phyloP scores from a whole-genome alignment of 768 basidiomycete genomes.

The Hygrocybe coccinea region DNA sequence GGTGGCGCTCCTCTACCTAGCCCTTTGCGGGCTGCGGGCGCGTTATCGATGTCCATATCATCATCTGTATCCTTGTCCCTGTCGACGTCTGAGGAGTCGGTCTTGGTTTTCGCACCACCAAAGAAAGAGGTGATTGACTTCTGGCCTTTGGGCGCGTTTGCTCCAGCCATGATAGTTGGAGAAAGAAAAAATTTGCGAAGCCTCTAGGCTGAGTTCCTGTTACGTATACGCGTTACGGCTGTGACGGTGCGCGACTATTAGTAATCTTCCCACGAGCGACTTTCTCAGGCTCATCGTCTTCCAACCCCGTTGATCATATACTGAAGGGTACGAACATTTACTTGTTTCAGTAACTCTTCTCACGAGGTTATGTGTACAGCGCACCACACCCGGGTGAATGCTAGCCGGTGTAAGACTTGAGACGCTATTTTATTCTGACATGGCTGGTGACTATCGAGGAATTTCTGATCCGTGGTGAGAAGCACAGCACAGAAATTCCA shows the following conservation, averaged over 20 bases:
- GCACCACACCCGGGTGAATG: too few relatives aligned
- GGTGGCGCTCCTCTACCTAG: slow-evolving; percentile 23
- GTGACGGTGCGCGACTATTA: slow-evolving; percentile 36
- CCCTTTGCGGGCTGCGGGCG: background rate
- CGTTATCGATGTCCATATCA: slow-evolving; percentile 19
- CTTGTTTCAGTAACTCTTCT: too few relatives aligned
- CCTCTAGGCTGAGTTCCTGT: too few relatives aligned
- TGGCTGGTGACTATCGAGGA: too few relatives aligned
- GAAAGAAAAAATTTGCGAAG: slow-evolving; percentile 12
- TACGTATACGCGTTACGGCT: background rate
- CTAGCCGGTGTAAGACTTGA: too few relatives aligned
- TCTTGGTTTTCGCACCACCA: slow-evolving; percentile 22
- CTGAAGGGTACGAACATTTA: too few relatives aligned
- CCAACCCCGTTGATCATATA: too few relatives aligned
- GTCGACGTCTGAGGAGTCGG: slow-evolving; percentile 23
- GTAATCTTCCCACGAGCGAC: slow-evolving; percentile 26
- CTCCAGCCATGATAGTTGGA: slow-evolving; percentile 38
- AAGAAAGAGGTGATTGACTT: slow-evolving; percentile 56
- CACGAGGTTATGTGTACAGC: too few relatives aligned
- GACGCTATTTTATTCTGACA: too few relatives aligned
- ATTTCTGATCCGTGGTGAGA: too few relatives aligned
- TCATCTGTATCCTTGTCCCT: slow-evolving; percentile 25
- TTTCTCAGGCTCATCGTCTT: too few relatives aligned
- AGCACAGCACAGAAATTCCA: too few relatives aligned
- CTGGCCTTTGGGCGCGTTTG: slow-evolving; percentile 48